These are phyloP conservation scores for Tylopilus vinaceipallidus DNA, from an alignment of 768 basidiomycete species.

Conservation along the genomic window DNA sequence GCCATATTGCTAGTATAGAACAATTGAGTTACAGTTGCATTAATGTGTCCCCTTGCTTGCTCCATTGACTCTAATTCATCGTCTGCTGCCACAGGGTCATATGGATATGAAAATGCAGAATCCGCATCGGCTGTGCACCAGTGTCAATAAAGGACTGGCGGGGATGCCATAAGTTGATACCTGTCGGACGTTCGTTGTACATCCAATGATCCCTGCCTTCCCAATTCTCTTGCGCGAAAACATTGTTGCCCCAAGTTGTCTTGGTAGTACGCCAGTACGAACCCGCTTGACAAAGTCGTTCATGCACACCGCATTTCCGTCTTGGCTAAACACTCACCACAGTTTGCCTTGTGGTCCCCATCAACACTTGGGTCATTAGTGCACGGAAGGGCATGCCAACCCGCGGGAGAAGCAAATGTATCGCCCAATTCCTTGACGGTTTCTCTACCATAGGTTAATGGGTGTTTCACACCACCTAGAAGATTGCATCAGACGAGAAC, in stretches of 20 bases:
- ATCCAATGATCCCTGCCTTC: conserved; percentile 65
- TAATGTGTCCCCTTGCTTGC: conserved; percentile 81
- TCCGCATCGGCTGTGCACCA: conserved; percentile 5
- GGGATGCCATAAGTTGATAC: no score
- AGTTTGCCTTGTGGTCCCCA: conserved; percentile 8
- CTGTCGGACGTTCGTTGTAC: conserved; percentile 79
- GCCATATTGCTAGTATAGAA: conserved; percentile 85
- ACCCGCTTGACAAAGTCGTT: conserved; percentile 17
- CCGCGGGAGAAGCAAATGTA: conserved; percentile 73
- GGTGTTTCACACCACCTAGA: neutral
- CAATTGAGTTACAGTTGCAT: conserved; percentile 81
- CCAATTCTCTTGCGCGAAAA: conserved; percentile 95
- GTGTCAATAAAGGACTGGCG: conserved; percentile 1
- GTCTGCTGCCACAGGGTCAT: conserved; percentile 63
- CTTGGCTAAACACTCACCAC: conserved; percentile 5
- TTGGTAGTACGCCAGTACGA: conserved; percentile 62
- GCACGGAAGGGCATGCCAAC: conserved; percentile 88
- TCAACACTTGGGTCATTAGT: conserved; percentile 55
- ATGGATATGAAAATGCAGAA: conserved; percentile 65
- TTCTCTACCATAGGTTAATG: conserved; percentile 26
- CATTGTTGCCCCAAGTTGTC: conserved; percentile 88
- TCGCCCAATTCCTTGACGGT: conserved; percentile 71
- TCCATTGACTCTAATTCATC: conserved; percentile 50
- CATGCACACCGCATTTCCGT: no score
- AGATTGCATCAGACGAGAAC: neutral